Evolutionary conservation across 768 basidiomycete genomes (phyloP).

Genomic region (Bullera alba): DNA sequence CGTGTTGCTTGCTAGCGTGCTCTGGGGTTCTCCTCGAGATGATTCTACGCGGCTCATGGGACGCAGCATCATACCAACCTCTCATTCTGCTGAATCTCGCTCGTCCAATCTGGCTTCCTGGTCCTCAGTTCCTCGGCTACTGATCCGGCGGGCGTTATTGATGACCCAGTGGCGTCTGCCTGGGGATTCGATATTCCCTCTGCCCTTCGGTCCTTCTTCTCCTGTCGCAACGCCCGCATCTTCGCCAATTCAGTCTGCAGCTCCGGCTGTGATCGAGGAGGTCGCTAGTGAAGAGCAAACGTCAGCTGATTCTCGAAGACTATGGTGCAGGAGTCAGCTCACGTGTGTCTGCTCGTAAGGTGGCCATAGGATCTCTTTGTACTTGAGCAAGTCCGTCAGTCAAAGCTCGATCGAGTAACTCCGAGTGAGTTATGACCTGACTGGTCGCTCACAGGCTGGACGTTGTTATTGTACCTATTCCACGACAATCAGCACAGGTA

Average conservation of each 20-base stretch:
- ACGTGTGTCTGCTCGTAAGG: constrained; percentile 29
- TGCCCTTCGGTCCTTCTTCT: neutral
- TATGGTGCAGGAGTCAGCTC: constrained; percentile 1
- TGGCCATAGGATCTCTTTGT: constrained; percentile 31
- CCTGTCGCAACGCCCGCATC: neutral
- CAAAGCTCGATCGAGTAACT: neutral
- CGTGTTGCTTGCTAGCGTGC: too few species aligned
- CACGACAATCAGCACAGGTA: neutral
- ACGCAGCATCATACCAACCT: too few species aligned
- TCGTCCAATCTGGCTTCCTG: too few species aligned
- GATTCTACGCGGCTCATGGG: too few species aligned
- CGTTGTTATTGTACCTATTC: constrained; percentile 30
- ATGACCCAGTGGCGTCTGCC: too few species aligned
- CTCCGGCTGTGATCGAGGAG: neutral
- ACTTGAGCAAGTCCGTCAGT: constrained; percentile 7
- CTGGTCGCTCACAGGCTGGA: neutral
- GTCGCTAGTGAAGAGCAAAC: neutral
- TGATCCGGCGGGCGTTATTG: too few species aligned
- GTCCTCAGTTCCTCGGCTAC: too few species aligned
- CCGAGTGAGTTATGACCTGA: neutral
- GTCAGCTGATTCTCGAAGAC: neutral
- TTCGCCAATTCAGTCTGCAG: neutral
- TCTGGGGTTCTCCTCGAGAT: too few species aligned
- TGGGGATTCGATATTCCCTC: neutral
- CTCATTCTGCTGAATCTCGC: too few species aligned